Evolutionary conservation across 805 yeast species (phyloP), one percentile per base, ranked within the genome.

Genomic region (Osmozyma mogii): DNA sequence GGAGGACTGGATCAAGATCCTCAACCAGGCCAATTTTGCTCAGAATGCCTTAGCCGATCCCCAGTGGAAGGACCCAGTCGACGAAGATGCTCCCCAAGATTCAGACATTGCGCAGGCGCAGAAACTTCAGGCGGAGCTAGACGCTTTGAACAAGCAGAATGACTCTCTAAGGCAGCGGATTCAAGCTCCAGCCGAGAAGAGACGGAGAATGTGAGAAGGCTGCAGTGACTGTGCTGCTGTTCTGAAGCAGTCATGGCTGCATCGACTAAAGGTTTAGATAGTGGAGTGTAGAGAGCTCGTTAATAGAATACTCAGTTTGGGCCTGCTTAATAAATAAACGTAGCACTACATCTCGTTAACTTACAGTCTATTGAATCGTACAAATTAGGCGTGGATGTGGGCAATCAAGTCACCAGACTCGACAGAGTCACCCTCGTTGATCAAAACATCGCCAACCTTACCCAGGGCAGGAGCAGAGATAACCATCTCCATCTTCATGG

Each of bases 401-500:
- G 68, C 51, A 42, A 94, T 68, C 58, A 92, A 68, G 56, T 92
- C 99, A 41, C 82, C 78, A 31, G 96, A 95, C 50, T 88, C 98
- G 28, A 92, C 96, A 30, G 89, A 79, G 50, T 92, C 98, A 46
- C 95, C 95, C 54, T 84, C 94, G 58, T 78, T 78, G 41, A 85
- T 81, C 28, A 70, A 56, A 13, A 92, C 71, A 14, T 80, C 84
- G 27, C 80, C 78, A 38, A 92, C 75, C 52, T 72, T 75, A 56
- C 98, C 99, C 35, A 79, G 70, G 36, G 76, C 81, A 32, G 94
- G 94, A 14, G 98, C 89, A 55, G 85, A 75, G 47, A 89, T 88
- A 30, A 92, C 94, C 96, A 92, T 92, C 68, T 92, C 98, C 98
- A 89, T 89, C 75, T 89, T 89, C 98, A 89, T 89, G 41, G 98